Conservation (phyloP, 257 asterid species). For the Solanum megistacrolobum region DNA sequence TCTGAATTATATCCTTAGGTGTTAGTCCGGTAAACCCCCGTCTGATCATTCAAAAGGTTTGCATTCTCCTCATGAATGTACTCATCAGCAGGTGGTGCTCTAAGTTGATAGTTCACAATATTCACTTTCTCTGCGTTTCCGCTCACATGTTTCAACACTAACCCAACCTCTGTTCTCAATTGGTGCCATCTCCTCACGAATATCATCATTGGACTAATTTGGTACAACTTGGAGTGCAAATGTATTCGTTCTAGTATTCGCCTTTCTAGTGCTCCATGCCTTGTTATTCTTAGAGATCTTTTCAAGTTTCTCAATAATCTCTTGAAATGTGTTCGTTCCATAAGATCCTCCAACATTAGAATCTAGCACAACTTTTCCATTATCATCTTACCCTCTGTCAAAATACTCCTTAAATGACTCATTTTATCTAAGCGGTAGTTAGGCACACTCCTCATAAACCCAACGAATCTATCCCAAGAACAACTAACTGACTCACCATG, state of each 20-base stretch:
- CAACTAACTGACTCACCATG: neutral
- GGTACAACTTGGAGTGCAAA: neutral
- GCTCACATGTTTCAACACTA: neutral
- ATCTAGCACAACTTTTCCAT: neutral
- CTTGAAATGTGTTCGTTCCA: too few relatives aligned
- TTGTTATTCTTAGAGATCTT: too few relatives aligned
- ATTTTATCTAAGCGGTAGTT: neutral
- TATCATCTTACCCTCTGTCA: too few relatives aligned
- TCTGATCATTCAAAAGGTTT: neutral
- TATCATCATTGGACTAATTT: neutral
- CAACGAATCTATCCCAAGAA: neutral
- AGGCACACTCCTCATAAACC: neutral
- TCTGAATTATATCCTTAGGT: neutral
- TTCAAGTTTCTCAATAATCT: neutral
- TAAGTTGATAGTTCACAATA: too few relatives aligned
- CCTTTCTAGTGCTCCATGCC: neutral
- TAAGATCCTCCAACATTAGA: neutral
- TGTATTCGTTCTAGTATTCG: neutral
- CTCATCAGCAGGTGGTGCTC: neutral
- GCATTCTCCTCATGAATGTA: neutral
- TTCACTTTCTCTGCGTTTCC: neutral
- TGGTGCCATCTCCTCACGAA: neutral
- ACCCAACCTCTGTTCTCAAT: neutral
- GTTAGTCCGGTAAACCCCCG: accelerated
- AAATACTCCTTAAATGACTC: neutral